These are phyloP conservation scores for Cytospora paraplurivora DNA, from an alignment of 2,329 filamentous ascomycete genomes.

Conservation along the genomic window DNA sequence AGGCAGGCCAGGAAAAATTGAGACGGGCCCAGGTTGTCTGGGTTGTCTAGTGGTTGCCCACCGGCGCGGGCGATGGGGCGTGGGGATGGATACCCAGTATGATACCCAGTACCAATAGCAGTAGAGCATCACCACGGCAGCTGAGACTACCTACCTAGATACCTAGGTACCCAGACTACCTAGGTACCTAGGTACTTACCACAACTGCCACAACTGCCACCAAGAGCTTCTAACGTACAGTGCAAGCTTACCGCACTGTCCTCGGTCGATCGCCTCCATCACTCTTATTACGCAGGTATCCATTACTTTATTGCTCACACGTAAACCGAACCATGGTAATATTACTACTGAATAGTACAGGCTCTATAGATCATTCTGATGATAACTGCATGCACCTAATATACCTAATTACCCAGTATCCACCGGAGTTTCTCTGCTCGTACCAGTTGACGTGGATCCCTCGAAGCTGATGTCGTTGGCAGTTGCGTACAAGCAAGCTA, in stretches of 20 bases:
- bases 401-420: too few relatives aligned
- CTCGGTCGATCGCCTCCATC: not conserved
- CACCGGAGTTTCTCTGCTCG: not conserved
- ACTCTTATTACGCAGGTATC: too few relatives aligned
- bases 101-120: not conserved
- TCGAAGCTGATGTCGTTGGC: not conserved
- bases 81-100: not conserved
- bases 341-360: not conserved
- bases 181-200: too few relatives aligned
- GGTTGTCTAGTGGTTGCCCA: not conserved
- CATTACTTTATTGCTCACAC: not conserved
- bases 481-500: not conserved
- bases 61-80: not conserved
- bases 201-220: not conserved
- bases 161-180: too few relatives aligned
- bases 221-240: not conserved
- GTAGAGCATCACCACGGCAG: not conserved
- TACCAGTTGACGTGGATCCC: not conserved
- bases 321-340: not conserved
- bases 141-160: too few relatives aligned
- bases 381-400: too few relatives aligned
- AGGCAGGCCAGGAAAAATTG: constrained; percentile 20
- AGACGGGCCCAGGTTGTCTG: not conserved
- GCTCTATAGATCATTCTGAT: not conserved
- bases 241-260: not conserved